Evolutionary conservation across 495 filamentous ascomycete genomes (phyloP).

Genomic region (Lophiostoma macrostomum): DNA sequence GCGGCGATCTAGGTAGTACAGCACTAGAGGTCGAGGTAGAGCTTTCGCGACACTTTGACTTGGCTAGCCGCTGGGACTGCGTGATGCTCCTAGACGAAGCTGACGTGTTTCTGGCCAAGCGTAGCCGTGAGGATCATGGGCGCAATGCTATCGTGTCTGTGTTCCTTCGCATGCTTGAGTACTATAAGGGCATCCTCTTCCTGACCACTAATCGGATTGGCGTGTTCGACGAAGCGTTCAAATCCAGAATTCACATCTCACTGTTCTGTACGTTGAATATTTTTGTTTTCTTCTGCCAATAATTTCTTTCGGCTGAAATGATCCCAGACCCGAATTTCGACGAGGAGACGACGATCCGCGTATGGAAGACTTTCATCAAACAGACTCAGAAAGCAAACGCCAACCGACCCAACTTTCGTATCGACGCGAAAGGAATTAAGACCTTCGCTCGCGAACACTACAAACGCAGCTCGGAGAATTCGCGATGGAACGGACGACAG

Average conservation of each 20-base stretch:
- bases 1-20: conserved; percentile 15
- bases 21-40: conserved; percentile 6
- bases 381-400: background rate
- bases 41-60: background rate
- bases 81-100: conserved; percentile 28
- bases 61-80: conserved; percentile 13
- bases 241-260: conserved; percentile 41
- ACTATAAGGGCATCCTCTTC: conserved; percentile 28
- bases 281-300: background rate
- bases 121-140: background rate
- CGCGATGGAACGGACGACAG: conserved; percentile 16
- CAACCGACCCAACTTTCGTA: background rate
- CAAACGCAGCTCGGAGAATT: background rate
- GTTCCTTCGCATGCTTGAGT: conserved; percentile 16
- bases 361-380: background rate
- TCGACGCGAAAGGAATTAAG: background rate
- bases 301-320: no score
- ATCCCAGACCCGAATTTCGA: background rate
- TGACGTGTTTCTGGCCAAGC: conserved; percentile 20
- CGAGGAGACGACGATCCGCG: background rate
- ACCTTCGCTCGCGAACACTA: background rate
- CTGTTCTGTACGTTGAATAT: conserved; percentile 58
- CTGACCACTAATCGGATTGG: conserved; percentile 28
- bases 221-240: conserved; percentile 28
- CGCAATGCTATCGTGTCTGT: conserved; percentile 23